Conservation (phyloP, 306 rosid genomes). For the Cucurbita pepo region DNA sequence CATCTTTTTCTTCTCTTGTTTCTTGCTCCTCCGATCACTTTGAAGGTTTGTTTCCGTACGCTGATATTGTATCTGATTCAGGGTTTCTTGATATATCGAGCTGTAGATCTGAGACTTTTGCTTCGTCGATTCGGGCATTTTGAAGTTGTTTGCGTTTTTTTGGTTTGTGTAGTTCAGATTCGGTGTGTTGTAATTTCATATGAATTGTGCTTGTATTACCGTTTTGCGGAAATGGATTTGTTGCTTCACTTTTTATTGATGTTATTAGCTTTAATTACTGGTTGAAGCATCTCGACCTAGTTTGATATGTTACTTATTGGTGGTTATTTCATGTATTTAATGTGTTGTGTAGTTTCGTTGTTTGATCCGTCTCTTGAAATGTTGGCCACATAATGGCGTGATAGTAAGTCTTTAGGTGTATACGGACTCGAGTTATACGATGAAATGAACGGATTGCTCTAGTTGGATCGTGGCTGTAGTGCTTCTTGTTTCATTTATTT, state of each 20-base stretch:
- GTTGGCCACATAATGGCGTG: neutral
- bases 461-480: neutral
- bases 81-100: neutral
- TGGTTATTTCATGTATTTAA: neutral
- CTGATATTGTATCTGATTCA: slow-evolving; percentile 13
- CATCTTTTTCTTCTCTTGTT: neutral
- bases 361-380: neutral
- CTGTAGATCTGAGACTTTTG: slow-evolving; percentile 35
- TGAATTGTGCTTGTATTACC: neutral
- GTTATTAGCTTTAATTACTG: neutral
- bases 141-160: neutral
- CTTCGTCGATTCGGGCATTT: slow-evolving; percentile 11
- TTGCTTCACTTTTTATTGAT: neutral
- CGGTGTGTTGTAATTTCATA: neutral
- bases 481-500: neutral
- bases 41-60: slow-evolving; percentile 15
- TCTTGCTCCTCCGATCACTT: slow-evolving; percentile 15
- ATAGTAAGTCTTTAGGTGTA: neutral
- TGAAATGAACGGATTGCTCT: neutral
- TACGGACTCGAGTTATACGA: neutral
- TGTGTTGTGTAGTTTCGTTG: neutral
- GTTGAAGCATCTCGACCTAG: neutral
- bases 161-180: neutral
- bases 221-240: neutral
- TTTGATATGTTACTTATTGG: neutral